Base-by-base conservation (phyloP, 2,329 filamentous ascomycete species). In the Neocatenulostroma microsporum region DNA sequence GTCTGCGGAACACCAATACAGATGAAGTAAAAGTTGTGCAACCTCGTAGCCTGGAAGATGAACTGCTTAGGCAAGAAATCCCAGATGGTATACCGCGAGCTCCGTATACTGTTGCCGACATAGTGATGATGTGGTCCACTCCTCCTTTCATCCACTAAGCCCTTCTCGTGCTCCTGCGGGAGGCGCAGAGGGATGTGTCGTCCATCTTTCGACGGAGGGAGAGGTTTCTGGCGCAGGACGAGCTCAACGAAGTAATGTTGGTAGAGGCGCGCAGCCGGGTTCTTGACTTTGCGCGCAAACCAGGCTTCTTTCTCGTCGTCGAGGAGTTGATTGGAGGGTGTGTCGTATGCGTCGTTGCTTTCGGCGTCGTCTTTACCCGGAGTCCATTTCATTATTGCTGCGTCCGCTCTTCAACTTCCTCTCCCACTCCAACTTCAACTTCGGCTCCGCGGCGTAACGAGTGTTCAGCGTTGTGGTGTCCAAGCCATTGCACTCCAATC, bases 21-120 rank as follows among this genome's bases (percentile, higher is more conserved):
- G 23, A 96, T 69, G 58, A 96, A 95, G 63, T 95, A 95, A 53
- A 94, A 93, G 63, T 96, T 95, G 49, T 86, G 87, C 28, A 95
- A 69, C 57, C 94, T 94, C 45, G 84, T 89, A 55, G 94, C 94
- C 57, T 96, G 89, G 34, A 86, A 91, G 38, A 89, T 73, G 5
- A 96, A 66, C 59, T 95, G 89, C 42, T 84, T 82, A 0, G 88
- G 88, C 9, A 95, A 55, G 52, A 96, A 96, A 55, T 87, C 83
- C 77, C 80, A 94, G 2, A 87, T 62, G 1, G 83, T 94, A 57
- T 96, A 95, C 17, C 88, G 78, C 56, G 81, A 89, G 1, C 85
- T 93, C 5, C 87, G 78, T 51, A 96, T 94, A 41, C 78, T 82
- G 55, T 96, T 96, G 41, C 71, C 75, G 18, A 85, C 68, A 54